Percentiles rank a stretch among this genome's conserved stretches.
These are phyloP conservation scores for Serendipita vermifera DNA, from an alignment of 768 basidiomycete species.

Conservation along the genomic window DNA sequence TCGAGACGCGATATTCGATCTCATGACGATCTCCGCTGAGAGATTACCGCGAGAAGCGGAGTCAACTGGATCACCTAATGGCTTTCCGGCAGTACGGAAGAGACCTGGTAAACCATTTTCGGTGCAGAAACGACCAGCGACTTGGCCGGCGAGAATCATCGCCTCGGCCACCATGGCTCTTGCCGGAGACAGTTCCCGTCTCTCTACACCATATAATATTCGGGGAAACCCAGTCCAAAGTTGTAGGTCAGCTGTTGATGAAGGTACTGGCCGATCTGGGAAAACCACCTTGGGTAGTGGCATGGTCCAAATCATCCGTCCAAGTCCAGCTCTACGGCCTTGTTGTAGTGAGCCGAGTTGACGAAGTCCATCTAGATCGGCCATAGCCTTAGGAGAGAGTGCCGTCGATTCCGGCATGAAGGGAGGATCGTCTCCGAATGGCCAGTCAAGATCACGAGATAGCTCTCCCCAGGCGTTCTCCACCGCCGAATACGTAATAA, in stretches of 20 bases:
- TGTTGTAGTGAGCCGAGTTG: background rate
- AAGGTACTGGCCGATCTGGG: conserved; percentile 21
- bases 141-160: conserved; percentile 69
- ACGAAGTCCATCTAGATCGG: background rate
- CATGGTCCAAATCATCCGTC: conserved; percentile 18
- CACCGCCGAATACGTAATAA: conserved; percentile 53
- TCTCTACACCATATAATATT: conserved; percentile 34
- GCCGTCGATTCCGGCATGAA: background rate
- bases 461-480: conserved; percentile 35
- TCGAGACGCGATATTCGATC: conserved; percentile 15
- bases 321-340: background rate
- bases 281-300: conserved; percentile 22
- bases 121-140: conserved; percentile 56
- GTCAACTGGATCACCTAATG: conserved; percentile 18
- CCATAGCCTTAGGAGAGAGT: no score
- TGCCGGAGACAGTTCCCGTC: conserved; percentile 32
- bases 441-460: background rate
- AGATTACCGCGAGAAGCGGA: background rate
- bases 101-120: conserved; percentile 50
- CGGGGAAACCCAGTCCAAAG: conserved; percentile 38
- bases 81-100: conserved; percentile 36
- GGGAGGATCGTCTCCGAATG: conserved; percentile 1
- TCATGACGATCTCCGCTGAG: background rate
- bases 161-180: conserved; percentile 53
- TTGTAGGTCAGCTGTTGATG: conserved; percentile 7